A percentile compares a stretch with the other conserved stretches of the same genome.
phyloP scores from a whole-genome alignment of 2,329 filamentous ascomycete genomes.

The Cucurbitaria berberidis region DNA sequence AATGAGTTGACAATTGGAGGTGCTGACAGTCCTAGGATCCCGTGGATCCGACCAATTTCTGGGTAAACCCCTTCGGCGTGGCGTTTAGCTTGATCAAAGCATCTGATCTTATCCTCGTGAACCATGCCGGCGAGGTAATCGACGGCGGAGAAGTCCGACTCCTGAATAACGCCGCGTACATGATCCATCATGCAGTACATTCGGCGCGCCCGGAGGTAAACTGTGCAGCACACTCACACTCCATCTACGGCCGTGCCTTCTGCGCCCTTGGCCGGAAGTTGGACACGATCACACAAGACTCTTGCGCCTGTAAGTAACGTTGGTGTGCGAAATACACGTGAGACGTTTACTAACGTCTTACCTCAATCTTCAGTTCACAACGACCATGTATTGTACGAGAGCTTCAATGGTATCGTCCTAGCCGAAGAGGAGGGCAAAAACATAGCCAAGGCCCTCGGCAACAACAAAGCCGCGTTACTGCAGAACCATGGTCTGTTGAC shows the following conservation, averaged over 20 bases:
- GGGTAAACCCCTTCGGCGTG: constrained; percentile 71
- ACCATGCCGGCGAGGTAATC: constrained; percentile 66
- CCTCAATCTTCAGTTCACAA: too few relatives aligned
- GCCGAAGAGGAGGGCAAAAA: constrained; percentile 60
- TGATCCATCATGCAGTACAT: constrained; percentile 67
- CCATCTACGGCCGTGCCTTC: constrained; percentile 66
- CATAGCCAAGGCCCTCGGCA: constrained; percentile 57
- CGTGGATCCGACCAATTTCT: constrained; percentile 65
- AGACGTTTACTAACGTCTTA: too few relatives aligned
- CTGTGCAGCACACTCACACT: constrained; percentile 65
- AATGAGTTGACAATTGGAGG: not conserved
- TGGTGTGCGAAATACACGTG: too few relatives aligned
- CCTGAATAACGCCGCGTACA: constrained; percentile 59
- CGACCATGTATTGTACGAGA: constrained; percentile 59
- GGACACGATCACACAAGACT: constrained; percentile 66
- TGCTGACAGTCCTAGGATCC: constrained; percentile 52
- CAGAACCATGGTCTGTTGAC: constrained; percentile 63
- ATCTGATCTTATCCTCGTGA: constrained; percentile 71
- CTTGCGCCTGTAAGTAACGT: too few relatives aligned
- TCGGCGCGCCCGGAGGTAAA: constrained; percentile 64
- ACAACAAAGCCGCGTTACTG: constrained; percentile 59
- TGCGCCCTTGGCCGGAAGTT: constrained; percentile 65
- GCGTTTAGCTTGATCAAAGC: constrained; percentile 67
- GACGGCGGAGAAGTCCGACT: constrained; percentile 60
- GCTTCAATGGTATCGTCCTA: constrained; percentile 61